Evolutionary conservation across 1,284 basidiomycete genomes (phyloP).

Genomic region (Cyathus pygmaeus): DNA sequence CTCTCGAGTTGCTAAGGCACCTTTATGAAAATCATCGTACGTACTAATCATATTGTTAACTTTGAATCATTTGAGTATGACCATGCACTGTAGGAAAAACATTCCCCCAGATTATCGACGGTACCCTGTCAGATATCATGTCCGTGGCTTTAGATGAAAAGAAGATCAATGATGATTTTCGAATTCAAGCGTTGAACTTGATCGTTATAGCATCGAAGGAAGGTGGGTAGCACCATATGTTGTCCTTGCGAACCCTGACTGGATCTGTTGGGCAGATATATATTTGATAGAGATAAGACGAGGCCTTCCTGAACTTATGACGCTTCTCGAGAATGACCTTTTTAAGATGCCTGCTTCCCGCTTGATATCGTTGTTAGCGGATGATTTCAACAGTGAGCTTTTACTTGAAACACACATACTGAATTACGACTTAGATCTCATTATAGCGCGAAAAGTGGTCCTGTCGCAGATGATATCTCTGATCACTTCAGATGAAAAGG

Average conservation of each 20-base stretch:
- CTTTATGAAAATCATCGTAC: no score
- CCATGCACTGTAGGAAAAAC: not conserved
- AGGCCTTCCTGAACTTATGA: not conserved
- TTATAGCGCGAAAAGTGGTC: not conserved
- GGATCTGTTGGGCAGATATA: no score
- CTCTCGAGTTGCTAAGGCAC: no score
- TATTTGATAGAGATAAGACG: not conserved
- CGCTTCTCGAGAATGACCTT: not conserved
- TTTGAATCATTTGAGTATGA: not conserved
- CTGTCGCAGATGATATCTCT: not conserved
- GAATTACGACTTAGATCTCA: not conserved
- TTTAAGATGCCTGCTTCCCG: not conserved
- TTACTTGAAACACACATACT: not conserved
- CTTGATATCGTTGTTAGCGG: not conserved
- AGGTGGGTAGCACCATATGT: no score
- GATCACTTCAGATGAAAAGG: not conserved
- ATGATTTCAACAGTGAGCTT: not conserved
- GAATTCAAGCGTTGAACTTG: not conserved
- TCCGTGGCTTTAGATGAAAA: not conserved
- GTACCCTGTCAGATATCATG: not conserved
- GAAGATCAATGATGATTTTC: not conserved
- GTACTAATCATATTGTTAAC: no score
- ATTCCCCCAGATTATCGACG: not conserved
- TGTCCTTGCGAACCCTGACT: no score
- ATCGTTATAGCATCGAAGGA: not conserved